Base-by-base conservation (phyloP, 768 basidiomycete species). In the Dacryopinax primogenitus region DNA sequence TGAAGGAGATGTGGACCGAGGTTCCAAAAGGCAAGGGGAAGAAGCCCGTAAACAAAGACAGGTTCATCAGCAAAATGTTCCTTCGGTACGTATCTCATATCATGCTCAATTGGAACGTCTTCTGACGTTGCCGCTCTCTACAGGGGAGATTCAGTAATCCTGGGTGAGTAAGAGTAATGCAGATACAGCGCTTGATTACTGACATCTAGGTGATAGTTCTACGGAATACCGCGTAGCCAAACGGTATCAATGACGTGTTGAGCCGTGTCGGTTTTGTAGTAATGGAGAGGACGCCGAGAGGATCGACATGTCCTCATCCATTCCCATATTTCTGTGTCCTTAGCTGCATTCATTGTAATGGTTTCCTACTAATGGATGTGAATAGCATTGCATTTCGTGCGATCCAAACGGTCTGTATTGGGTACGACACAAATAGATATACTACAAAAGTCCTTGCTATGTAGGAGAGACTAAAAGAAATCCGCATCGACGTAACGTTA, bases 1-100 rank as follows among this genome's bases (percentile, higher is more conserved):
- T 96, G 62, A 98, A 98, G 76, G 94, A 97, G 92, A 98, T 98
- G 95, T 98, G 96, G 96, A 97, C 94, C 23, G 96, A 99, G 75
- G 76, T 86, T 58, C 96, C 96, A 21, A 98, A 97, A 77, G 93
- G 92, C 39, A 98, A 98, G 79, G 92, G 92, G 74, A 97, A 96
- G 80, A 98, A 97, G 74, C 91, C 96, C 6, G 86, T 98, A 65
- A 98, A 98, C 81, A 98, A 98, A 78, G 96, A 98, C 77, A 84
- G 96, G 61, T 99, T 98, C 79, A 95, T 99, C 75, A 95, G 92
- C 75, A 99, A 98, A 79, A 95, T 99, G 92, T 98, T 95, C 77
- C 77, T 98, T 67, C 83, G 92, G 90, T 88, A 71, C 63, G 84
- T 75, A 1, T 33, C 61, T 18, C 3, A 13, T 34, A 16, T 34